Conservation (phyloP, 768 basidiomycete genomes). For the Sarcodon sp. region DNA sequence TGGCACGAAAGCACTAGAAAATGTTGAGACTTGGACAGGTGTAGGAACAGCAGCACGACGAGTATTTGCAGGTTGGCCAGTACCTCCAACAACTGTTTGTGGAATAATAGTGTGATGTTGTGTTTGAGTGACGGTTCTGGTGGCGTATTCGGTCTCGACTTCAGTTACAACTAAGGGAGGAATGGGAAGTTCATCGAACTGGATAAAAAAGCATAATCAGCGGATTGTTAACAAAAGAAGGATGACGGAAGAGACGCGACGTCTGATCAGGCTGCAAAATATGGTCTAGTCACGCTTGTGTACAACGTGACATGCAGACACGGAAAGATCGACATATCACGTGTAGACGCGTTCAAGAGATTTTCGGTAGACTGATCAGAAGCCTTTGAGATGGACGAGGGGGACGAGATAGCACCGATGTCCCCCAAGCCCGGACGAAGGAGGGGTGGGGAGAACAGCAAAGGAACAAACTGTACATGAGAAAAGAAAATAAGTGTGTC, state of each 20-base stretch:
- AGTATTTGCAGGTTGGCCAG: conserved; percentile 69
- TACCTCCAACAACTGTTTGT: conserved; percentile 35
- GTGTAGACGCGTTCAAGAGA: conserved; percentile 17
- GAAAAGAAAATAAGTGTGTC: conserved; percentile 25
- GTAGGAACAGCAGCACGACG: conserved; percentile 63
- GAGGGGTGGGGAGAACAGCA: conserved; percentile 52
- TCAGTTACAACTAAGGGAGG: conserved; percentile 32
- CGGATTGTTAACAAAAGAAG: conserved; percentile 5
- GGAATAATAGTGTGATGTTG: conserved; percentile 19
- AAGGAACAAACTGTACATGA: conserved; percentile 47
- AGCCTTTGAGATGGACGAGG: conserved; percentile 34
- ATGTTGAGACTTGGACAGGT: conserved; percentile 48
- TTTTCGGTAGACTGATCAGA: too few species aligned
- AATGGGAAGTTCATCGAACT: conserved; percentile 27
- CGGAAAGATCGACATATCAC: conserved; percentile 20
- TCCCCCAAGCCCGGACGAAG: conserved; percentile 90
- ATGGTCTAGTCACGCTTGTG: not conserved
- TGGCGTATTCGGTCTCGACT: conserved; percentile 40
- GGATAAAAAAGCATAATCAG: conserved; percentile 7
- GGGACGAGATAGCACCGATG: conserved; percentile 58
- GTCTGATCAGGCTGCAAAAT: conserved; percentile 7
- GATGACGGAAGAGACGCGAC: conserved; percentile 17
- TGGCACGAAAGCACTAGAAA: conserved; percentile 41
- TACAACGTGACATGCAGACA: conserved; percentile 4
- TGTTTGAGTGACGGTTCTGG: conserved; percentile 37